Conservation (phyloP, 2,329 filamentous ascomycete genomes). For the Pseudopithomyces chartarum region DNA sequence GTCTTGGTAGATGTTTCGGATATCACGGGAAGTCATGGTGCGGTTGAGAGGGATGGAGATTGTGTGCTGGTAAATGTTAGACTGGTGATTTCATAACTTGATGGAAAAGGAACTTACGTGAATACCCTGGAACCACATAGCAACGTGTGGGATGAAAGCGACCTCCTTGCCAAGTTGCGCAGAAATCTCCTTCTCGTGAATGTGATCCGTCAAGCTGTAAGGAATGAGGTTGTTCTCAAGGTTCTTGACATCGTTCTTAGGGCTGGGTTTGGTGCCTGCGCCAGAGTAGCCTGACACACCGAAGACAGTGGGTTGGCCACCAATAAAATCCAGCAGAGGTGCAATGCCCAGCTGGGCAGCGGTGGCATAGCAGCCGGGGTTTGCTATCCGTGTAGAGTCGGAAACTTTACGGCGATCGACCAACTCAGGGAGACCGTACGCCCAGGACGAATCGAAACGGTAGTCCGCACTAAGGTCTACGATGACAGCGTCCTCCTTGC, state of each 20-base stretch:
- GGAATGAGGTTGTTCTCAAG: slow-evolving; percentile 88
- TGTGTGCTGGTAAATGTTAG: slow-evolving; percentile 63
- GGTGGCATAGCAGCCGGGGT: slow-evolving; percentile 95
- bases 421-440: slow-evolving; percentile 88
- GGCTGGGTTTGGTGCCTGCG: slow-evolving; percentile 89
- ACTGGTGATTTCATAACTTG: neutral
- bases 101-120: slow-evolving; percentile 54
- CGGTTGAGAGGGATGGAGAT: slow-evolving; percentile 88
- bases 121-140: slow-evolving; percentile 97
- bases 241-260: slow-evolving; percentile 87
- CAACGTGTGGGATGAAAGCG: slow-evolving; percentile 91
- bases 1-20: slow-evolving; percentile 94
- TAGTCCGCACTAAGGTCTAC: slow-evolving; percentile 97
- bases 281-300: slow-evolving; percentile 94
- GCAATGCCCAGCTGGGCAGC: slow-evolving; percentile 88
- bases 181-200: slow-evolving; percentile 92
- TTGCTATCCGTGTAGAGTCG: slow-evolving; percentile 80
- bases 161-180: slow-evolving; percentile 74
- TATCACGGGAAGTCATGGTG: slow-evolving; percentile 87
- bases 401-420: slow-evolving; percentile 77
- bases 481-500: slow-evolving; percentile 71
- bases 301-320: slow-evolving; percentile 80
- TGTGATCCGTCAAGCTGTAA: slow-evolving; percentile 90
- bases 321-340: slow-evolving; percentile 77
- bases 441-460: slow-evolving; percentile 84